Evolutionary conservation across 23 red algal genomes (phyloP).

Genomic region (Cyanidiococcus yangmingshanensis): DNA sequence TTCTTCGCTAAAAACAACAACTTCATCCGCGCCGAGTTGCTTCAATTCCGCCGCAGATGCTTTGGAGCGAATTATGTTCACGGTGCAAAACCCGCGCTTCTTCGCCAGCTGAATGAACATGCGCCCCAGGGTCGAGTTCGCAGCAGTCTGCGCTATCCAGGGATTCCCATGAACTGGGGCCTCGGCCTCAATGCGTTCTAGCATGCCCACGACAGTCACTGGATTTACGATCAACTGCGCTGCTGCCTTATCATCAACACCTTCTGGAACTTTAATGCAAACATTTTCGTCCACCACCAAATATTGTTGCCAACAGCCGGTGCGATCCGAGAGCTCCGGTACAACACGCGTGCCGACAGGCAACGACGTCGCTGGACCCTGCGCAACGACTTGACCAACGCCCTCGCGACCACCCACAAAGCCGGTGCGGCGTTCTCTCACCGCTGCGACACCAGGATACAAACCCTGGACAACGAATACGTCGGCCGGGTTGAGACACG

Average conservation of each 20-base stretch:
- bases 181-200: background rate
- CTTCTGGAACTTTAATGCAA: constrained; percentile 22
- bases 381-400: constrained; percentile 24
- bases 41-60: constrained; percentile 15
- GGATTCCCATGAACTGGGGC: constrained; percentile 18
- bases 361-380: constrained; percentile 13
- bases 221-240: constrained; percentile 34
- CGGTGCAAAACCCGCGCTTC: constrained; percentile 1
- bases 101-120: constrained; percentile 21
- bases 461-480: constrained; percentile 24
- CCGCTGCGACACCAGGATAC: constrained; percentile 24
- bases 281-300: constrained; percentile 11
- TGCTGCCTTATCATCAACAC: constrained; percentile 19
- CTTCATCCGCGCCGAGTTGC: constrained; percentile 23
- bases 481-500: constrained; percentile 27
- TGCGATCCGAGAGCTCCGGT: constrained; percentile 6
- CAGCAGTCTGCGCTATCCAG: constrained; percentile 29
- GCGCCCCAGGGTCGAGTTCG: constrained; percentile 30
- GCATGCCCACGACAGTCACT: constrained; percentile 26
- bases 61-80: constrained; percentile 16
- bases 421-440: constrained; percentile 10
- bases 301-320: constrained; percentile 31
- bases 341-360: constrained; percentile 20
- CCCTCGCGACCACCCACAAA: constrained; percentile 32
- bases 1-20: constrained; percentile 20